Evolutionary conservation across 345 rosid species (phyloP).

Genomic region (Populus euphratica): DNA sequence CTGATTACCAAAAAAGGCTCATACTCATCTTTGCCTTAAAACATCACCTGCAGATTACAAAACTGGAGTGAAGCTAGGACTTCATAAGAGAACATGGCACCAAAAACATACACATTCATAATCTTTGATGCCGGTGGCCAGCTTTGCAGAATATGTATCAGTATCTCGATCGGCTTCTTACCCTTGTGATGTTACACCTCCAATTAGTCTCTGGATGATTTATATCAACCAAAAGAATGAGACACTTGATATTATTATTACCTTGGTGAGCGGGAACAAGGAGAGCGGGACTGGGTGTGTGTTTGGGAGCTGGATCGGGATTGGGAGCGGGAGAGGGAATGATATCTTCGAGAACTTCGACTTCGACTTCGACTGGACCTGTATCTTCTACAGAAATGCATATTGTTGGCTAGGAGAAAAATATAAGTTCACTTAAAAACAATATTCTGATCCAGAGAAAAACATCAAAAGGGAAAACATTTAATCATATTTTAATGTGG

Average conservation of each 20-base stretch:
- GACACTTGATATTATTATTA: conserved; percentile 13
- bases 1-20: neutral
- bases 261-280: conserved; percentile 75
- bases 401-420: neutral
- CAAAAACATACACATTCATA: neutral
- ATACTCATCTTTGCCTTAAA: neutral
- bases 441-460: neutral
- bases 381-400: conserved; percentile 27
- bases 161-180: conserved; percentile 64
- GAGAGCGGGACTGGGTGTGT: conserved; percentile 5
- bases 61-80: neutral
- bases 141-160: conserved; percentile 22
- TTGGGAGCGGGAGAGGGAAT: conserved; percentile 20
- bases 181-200: conserved; percentile 39
- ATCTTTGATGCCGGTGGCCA: neutral
- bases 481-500: neutral
- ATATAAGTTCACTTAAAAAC: neutral
- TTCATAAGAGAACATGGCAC: neutral
- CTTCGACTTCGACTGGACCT: conserved; percentile 51
- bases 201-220: conserved; percentile 1
- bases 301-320: conserved; percentile 10
- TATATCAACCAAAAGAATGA: neutral
- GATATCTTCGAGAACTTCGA: conserved; percentile 56
- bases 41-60: neutral
- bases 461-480: neutral